phyloP scores from a whole-genome alignment of 225 moss, liverwort and hornwort genomes.

The Asterella californica region DNA sequence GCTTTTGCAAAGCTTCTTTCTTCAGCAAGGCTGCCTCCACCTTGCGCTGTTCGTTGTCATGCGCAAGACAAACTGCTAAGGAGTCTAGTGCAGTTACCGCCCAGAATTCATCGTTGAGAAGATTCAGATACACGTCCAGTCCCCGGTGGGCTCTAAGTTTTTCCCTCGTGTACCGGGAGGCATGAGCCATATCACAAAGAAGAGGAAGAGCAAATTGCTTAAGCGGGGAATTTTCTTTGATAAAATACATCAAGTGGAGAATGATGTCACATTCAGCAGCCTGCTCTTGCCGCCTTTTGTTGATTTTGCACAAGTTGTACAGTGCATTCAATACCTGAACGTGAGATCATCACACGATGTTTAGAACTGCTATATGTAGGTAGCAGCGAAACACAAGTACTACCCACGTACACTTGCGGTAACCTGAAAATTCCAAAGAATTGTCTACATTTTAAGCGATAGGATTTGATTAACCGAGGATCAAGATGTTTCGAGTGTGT shows the following conservation, averaged over 20 bases:
- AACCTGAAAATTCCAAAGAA: no score
- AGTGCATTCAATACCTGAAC: conserved; percentile 77
- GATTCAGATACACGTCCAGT: conserved; percentile 79
- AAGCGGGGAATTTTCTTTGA: conserved; percentile 67
- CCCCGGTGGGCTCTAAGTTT: conserved; percentile 73
- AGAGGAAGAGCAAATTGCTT: conserved; percentile 86
- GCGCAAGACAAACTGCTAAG: conserved; percentile 81
- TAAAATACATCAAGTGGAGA: conserved; percentile 83
- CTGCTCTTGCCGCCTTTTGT: conserved; percentile 94
- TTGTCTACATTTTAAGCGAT: no score
- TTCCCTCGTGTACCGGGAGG: conserved; percentile 91
- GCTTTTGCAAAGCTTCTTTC: conserved; percentile 76
- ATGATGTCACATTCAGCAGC: conserved; percentile 98
- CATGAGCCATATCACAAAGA: conserved; percentile 98
- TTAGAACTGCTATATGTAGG: neutral
- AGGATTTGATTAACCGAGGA: no score
- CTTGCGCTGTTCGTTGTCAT: conserved; percentile 92
- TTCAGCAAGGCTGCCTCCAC: conserved; percentile 80
- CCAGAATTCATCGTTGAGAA: conserved; percentile 84
- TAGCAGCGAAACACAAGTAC: no score
- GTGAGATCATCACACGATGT: neutral
- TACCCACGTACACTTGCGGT: no score
- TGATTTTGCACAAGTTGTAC: conserved; percentile 94
- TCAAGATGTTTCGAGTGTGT: no score
- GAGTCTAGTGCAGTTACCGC: conserved; percentile 90